A percentile compares a stretch with the other conserved stretches of the same genome.
Evolutionary conservation across 2,329 filamentous ascomycete species (phyloP).

Genomic region (Neopestalotiopsis sp.): DNA sequence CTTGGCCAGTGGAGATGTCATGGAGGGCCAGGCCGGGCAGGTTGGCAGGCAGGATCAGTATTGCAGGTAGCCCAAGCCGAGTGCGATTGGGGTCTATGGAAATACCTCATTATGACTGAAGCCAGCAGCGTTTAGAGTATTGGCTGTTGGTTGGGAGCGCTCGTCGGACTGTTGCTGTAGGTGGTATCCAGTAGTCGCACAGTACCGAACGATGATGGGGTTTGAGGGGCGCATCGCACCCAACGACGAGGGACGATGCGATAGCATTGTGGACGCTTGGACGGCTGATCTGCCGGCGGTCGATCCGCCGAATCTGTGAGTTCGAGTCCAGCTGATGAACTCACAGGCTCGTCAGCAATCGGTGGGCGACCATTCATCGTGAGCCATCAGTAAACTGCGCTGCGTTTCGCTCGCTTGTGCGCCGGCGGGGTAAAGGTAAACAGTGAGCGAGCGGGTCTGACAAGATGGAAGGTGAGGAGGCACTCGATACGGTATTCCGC

Average conservation of each 20-base stretch:
- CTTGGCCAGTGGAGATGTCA: slow-evolving; percentile 3
- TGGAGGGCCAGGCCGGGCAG: background rate
- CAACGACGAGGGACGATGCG: background rate
- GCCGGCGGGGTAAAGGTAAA: slow-evolving; percentile 4
- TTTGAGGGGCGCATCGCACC: background rate
- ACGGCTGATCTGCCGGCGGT: background rate
- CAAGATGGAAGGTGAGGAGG: background rate
- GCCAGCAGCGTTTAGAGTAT: background rate
- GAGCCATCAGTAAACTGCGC: background rate
- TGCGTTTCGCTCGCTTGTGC: slow-evolving; percentile 11
- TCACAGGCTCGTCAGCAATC: background rate
- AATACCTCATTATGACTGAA: background rate
- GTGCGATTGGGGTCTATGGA: background rate
- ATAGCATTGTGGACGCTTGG: background rate
- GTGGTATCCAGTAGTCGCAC: background rate
- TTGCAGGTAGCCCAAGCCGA: background rate
- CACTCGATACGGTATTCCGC: background rate
- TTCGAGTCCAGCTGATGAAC: background rate
- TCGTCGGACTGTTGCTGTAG: background rate
- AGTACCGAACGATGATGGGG: background rate
- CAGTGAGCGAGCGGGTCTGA: background rate
- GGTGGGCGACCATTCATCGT: slow-evolving; percentile 1
- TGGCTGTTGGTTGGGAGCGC: background rate
- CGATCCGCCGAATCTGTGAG: background rate
- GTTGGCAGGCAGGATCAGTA: background rate